A percentile compares a stretch with the other conserved stretches of the same genome.
Conservation (phyloP, 2,329 filamentous ascomycete genomes). For the Colletotrichum endophyticum region DNA sequence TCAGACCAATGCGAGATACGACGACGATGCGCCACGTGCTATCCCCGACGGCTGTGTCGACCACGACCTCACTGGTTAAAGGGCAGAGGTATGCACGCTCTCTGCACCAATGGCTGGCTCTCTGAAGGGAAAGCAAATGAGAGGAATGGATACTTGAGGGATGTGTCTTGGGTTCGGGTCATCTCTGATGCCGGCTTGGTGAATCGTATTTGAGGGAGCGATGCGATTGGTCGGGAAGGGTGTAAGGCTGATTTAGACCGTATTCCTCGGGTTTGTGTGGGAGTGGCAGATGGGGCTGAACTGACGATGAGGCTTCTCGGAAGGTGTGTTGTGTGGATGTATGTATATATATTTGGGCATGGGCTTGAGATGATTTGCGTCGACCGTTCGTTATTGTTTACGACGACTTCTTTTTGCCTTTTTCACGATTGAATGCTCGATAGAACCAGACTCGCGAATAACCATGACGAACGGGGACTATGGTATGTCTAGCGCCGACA, state of each 20-base stretch:
- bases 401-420: background rate
- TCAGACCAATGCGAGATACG: background rate
- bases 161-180: background rate
- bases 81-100: background rate
- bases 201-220: slow-evolving; percentile 1
- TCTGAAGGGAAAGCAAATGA: background rate
- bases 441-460: background rate
- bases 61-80: background rate
- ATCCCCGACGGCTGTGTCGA: background rate
- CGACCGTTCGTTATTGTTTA: background rate
- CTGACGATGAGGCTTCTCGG: background rate
- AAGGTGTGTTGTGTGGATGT: background rate
- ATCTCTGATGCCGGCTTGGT: background rate
- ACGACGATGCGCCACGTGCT: background rate
- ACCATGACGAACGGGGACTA: slow-evolving; percentile 36
- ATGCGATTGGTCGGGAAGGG: slow-evolving; percentile 1
- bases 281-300: background rate
- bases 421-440: background rate
- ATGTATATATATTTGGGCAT: background rate
- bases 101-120: background rate
- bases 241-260: slow-evolving; percentile 13
- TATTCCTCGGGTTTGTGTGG: slow-evolving; percentile 23
- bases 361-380: background rate
- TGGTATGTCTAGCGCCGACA: slow-evolving; percentile 23
- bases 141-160: background rate